These are phyloP conservation scores for Acorus calamus DNA, from an alignment of 106 monocot species.

Conservation along the genomic window DNA sequence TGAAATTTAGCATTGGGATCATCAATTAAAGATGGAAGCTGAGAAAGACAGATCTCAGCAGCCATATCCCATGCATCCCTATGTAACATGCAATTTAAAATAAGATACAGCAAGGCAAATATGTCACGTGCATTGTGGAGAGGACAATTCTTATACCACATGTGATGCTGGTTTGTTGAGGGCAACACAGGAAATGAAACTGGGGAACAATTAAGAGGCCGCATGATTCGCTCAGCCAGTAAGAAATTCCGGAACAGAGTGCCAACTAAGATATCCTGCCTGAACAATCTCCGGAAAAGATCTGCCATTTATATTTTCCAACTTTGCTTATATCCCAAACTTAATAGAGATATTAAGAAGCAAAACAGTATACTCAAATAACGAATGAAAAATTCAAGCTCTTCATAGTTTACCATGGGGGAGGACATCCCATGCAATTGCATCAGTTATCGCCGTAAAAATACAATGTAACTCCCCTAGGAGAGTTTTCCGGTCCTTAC, in stretches of 20 bases:
- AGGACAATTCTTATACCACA: conserved; percentile 49
- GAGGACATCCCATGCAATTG: conserved; percentile 98
- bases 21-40: conserved; percentile 68
- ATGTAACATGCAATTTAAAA: not conserved
- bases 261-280: conserved; percentile 90
- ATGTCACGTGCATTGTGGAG: not conserved
- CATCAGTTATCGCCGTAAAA: conserved; percentile 93
- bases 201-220: conserved; percentile 90
- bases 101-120: not conserved
- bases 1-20: conserved; percentile 87
- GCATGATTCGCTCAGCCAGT: conserved; percentile 92
- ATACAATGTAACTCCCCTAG: conserved; percentile 96
- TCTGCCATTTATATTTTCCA: too few relatives aligned
- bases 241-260: conserved; percentile 94
- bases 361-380: not conserved
- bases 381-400: conserved; percentile 5
- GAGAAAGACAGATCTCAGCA: conserved; percentile 83
- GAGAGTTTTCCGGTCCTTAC: conserved; percentile 94
- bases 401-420: conserved; percentile 56
- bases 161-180: conserved; percentile 95
- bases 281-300: conserved; percentile 75
- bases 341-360: too few relatives aligned
- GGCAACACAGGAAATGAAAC: conserved; percentile 73
- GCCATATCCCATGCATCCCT: conserved; percentile 99
- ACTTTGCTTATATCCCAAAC: too few relatives aligned